Evolutionary conservation across 176 grass and related monocot genomes (phyloP), one percentile per base, ranked within the genome.

Genomic region (Phyllostachys edulis): DNA sequence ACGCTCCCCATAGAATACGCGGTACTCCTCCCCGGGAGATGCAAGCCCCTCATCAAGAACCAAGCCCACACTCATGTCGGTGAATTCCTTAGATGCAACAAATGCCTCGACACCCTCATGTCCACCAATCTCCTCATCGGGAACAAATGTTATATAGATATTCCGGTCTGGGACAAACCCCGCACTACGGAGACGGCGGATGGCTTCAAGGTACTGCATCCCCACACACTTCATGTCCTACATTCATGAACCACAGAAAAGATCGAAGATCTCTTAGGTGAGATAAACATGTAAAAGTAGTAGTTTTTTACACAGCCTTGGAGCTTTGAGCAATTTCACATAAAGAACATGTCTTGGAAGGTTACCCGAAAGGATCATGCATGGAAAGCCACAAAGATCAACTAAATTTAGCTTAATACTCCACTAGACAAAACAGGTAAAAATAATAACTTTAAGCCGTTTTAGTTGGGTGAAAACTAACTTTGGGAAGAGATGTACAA

Each of bases 201-300:
- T 78, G n/a, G 96, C 96, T 82, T 98, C 96, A 50, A 98, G 87
- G 73, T 98, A 98, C 87, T 98, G 96, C 85, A 98, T 91, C 26
- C 96, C 96, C 27, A 98, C 96, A 44, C 96, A 98, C 85, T 98
- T 98, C 96, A 95, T 98, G 76, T 98, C 96, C 93, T 95, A 60
- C 55, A 79, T 9, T 49, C 6, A 85, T 46, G n/a, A 78, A 62
- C 57, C 37, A 85, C 20, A 32, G 0, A 12, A 41, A 85, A 57
- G 4, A 46, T 13, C 21, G 63, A 65, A 23, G 2, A 63, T 57
- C 5, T 56, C 34, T 77, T 27, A 67, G 57, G 77, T 71, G 10
- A 21, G 26, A 63, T 80, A 73, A 66, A 69, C 24, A 75, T 54
- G 64, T 49, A 82, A 71, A 64, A 18, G 5, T 64, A n/a, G 37